These are phyloP conservation scores for Aciculosporium take DNA, from an alignment of 2,329 filamentous ascomycete genomes.

Conservation along the genomic window DNA sequence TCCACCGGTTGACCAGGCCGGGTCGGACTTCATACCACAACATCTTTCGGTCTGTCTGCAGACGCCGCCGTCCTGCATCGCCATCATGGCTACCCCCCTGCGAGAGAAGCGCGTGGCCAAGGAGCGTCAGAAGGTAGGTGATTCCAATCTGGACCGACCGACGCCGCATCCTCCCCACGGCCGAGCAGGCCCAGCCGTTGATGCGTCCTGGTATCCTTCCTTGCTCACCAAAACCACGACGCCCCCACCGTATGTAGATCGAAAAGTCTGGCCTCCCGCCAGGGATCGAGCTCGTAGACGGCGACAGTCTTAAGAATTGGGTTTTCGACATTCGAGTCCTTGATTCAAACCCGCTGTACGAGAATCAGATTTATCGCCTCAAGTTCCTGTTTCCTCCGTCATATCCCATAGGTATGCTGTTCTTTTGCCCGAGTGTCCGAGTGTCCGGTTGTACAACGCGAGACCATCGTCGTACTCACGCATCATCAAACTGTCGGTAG, in stretches of 20 bases:
- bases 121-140: slow-evolving; percentile 16
- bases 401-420: slow-evolving; percentile 75
- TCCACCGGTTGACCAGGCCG: neutral
- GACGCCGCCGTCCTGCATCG: slow-evolving; percentile 2
- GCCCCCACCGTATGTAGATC: slow-evolving; percentile 31
- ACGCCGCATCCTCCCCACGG: neutral
- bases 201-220: neutral
- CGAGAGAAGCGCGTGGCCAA: slow-evolving; percentile 16
- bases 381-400: slow-evolving; percentile 72
- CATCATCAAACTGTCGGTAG: slow-evolving; percentile 28
- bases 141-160: neutral
- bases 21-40: neutral
- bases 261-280: slow-evolving; percentile 41
- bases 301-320: slow-evolving; percentile 65
- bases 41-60: neutral
- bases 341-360: slow-evolving; percentile 80
- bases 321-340: slow-evolving; percentile 81
- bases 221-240: slow-evolving; percentile 8
- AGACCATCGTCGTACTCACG: neutral
- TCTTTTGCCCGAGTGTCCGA: neutral
- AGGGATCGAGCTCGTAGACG: slow-evolving; percentile 68
- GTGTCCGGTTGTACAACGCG: neutral
- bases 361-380: slow-evolving; percentile 63
- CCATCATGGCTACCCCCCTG: slow-evolving; percentile 14
- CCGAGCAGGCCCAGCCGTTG: neutral